Percentiles rank a stretch among this genome's conserved stretches.
These are phyloP conservation scores for Pythium rhizo-oryzae DNA, from an alignment of 352 stramenopile species.

Conservation along the genomic window DNA sequence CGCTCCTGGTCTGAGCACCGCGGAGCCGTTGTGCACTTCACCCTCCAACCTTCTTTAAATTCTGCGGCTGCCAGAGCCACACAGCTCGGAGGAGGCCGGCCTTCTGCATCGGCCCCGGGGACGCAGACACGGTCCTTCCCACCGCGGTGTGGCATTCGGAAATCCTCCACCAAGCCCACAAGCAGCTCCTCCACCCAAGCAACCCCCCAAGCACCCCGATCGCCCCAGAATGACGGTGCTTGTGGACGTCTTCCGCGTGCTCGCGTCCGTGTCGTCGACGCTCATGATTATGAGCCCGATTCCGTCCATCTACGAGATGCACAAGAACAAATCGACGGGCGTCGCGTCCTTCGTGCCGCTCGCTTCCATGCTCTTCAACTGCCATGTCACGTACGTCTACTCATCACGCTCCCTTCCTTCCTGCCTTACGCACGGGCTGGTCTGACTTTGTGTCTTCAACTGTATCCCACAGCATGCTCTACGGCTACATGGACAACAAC, in stretches of 20 bases:
- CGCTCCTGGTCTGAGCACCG: background rate
- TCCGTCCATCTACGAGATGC: slow-evolving; percentile 23
- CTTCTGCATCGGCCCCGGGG: background rate
- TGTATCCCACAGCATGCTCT: slow-evolving; percentile 15
- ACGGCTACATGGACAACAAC: slow-evolving; percentile 24
- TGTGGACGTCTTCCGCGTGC: slow-evolving; percentile 25
- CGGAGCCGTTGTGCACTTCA: background rate
- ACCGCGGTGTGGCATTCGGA: background rate
- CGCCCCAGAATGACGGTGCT: slow-evolving; percentile 16
- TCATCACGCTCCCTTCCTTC: too few relatives aligned
- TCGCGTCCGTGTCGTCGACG: slow-evolving; percentile 25
- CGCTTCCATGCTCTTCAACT: slow-evolving; percentile 27
- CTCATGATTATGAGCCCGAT: slow-evolving; percentile 28
- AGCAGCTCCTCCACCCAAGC: background rate
- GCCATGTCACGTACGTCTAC: slow-evolving; percentile 24
- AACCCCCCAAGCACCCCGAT: background rate
- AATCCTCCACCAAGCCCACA: slow-evolving; percentile 2
- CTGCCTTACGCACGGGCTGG: too few relatives aligned
- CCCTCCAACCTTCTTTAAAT: background rate
- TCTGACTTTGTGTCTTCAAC: too few relatives aligned
- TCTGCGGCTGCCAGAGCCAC: background rate
- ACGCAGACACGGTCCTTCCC: background rate
- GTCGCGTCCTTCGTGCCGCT: slow-evolving; percentile 26
- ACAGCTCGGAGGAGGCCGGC: background rate
- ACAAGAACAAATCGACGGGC: slow-evolving; percentile 21